A percentile compares a stretch with the other conserved stretches of the same genome.
These are phyloP conservation scores for Ogataea pignaliae DNA, from an alignment of 805 yeast genomes.

Conservation along the genomic window DNA sequence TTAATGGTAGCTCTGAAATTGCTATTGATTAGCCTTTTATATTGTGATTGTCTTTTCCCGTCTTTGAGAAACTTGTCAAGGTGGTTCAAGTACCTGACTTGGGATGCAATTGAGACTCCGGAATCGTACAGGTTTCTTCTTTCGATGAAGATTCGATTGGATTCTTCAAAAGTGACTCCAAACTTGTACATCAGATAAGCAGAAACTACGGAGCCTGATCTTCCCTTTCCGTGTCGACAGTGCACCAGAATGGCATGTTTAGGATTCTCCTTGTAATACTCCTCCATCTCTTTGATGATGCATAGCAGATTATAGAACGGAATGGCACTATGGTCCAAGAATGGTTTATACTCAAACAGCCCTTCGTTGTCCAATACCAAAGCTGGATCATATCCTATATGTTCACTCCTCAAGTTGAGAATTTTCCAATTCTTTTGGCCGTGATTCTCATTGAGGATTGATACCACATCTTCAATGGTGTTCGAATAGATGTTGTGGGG, in stretches of 20 bases:
- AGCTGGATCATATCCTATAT: slow-evolving; percentile 30
- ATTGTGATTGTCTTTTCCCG: slow-evolving; percentile 4
- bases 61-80: slow-evolving; percentile 22
- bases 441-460: slow-evolving; percentile 43
- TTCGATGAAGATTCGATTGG: slow-evolving; percentile 48
- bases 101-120: slow-evolving; percentile 73
- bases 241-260: slow-evolving; percentile 60
- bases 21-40: slow-evolving; percentile 3
- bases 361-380: slow-evolving; percentile 34
- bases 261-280: slow-evolving; percentile 33
- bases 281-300: slow-evolving; percentile 41
- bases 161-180: slow-evolving; percentile 35
- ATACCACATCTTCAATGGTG: slow-evolving; percentile 45
- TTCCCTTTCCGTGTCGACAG: slow-evolving; percentile 89
- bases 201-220: slow-evolving; percentile 75
- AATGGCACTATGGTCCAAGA: slow-evolving; percentile 78
- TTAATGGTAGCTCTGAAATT: slow-evolving; percentile 1
- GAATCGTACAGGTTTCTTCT: slow-evolving; percentile 50
- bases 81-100: slow-evolving; percentile 62
- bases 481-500: slow-evolving; percentile 22
- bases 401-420: slow-evolving; percentile 67
- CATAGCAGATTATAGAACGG: slow-evolving; percentile 48
- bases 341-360: slow-evolving; percentile 44
- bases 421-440: slow-evolving; percentile 58
- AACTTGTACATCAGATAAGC: slow-evolving; percentile 60